Base-by-base conservation (phyloP, 352 stramenopile species). In the Salisapilia sapeloensis region DNA sequence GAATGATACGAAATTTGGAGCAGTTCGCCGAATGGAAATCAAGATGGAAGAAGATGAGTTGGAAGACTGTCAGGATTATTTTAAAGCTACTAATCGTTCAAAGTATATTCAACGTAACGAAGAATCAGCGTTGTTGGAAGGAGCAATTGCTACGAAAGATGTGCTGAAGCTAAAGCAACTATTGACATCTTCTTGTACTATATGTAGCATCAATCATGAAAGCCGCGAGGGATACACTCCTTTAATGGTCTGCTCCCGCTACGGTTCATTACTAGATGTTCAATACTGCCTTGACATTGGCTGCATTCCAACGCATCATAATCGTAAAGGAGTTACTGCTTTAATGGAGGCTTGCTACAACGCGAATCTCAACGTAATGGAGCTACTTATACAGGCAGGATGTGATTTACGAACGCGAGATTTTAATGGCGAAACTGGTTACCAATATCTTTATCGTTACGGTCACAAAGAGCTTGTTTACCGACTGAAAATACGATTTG, bases 131-230 rank as follows among this genome's bases (percentile, higher is more conserved):
- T 21, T 65, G 18, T 49, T 80, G 25, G 54, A 78, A 11, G 44
- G 28, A 17, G 46, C 48, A n/a, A 50, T 82, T 35, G 35, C 17
- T 9, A 25, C 46, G 11, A 35, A 29, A 20, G 33, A 79, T 26
- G 3, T 80, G 1, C 12, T 11, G 7, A 36, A 32, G 13, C 43
- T 79, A 11, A 33, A 38, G 10, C 40, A 72, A 4, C 35, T 79
- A 2, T 32, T 77, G 20, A 46, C 42, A 0, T 18, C 51, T 13
- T 42, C 65, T 18, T 42, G 46, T 5, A 23, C 33, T 2, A 44
- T 49, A 6, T 51, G 59, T 18, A 64, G 63, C 22, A 48, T 56
- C 0, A 79, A 79, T 35, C 64, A 62, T 16, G 66, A 82, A 37
- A 46, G 56, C 27, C 11, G 14, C 0, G 30, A 15, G 1, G 63